These are phyloP conservation scores for Evernia prunastri DNA, from an alignment of 495 filamentous ascomycete species.

Conservation along the genomic window DNA sequence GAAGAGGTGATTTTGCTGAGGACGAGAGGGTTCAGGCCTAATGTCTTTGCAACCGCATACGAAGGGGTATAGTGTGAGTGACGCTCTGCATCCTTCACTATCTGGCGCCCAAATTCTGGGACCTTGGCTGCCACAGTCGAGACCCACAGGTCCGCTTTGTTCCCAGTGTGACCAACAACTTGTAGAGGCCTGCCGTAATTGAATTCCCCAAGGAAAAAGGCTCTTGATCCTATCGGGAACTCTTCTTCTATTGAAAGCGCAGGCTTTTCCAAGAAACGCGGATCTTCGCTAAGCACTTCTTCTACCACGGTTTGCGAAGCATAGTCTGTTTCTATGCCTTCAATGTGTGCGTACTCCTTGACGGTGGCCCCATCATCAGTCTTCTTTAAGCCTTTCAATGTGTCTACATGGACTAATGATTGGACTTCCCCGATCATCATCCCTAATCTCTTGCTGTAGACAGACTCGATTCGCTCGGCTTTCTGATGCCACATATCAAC, in stretches of 20 bases:
- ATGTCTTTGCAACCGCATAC: slow-evolving; percentile 71
- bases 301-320: slow-evolving; percentile 87
- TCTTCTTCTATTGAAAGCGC: slow-evolving; percentile 86
- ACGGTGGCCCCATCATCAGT: slow-evolving; percentile 84
- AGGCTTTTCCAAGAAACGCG: slow-evolving; percentile 81
- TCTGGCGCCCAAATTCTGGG: slow-evolving; percentile 69
- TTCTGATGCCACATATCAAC: slow-evolving; percentile 81
- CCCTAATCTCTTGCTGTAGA: slow-evolving; percentile 83
- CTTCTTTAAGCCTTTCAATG: slow-evolving; percentile 84
- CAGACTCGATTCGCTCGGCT: slow-evolving; percentile 70
- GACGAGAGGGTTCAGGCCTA: slow-evolving; percentile 76
- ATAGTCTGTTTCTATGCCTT: slow-evolving; percentile 85
- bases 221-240: slow-evolving; percentile 71
- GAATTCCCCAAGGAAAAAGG: slow-evolving; percentile 95
- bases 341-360: slow-evolving; percentile 88
- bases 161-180: slow-evolving; percentile 64
- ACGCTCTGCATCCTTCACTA: slow-evolving; percentile 60
- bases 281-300: slow-evolving; percentile 83
- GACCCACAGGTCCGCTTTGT: slow-evolving; percentile 71
- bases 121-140: slow-evolving; percentile 61
- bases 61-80: slow-evolving; percentile 75
- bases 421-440: slow-evolving; percentile 84
- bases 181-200: slow-evolving; percentile 86
- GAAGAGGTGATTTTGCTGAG: slow-evolving; percentile 94
- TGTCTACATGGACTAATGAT: slow-evolving; percentile 81